Evolutionary conservation across 192 early-diverging fungal species (phyloP).

Genomic region (Irineochytrium annulatum): DNA sequence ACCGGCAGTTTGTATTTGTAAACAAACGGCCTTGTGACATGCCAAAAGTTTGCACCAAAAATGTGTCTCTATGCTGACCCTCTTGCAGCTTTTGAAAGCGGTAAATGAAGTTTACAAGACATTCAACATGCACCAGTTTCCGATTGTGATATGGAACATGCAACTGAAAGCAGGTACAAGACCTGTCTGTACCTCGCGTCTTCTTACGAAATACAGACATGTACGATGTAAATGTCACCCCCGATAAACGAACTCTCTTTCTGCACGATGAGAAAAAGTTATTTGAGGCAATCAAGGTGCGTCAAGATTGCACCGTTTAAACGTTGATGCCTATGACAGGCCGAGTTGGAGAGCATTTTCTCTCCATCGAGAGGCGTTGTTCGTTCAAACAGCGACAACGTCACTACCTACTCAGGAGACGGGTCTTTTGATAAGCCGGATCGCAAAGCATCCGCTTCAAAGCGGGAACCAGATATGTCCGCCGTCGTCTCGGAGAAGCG

Average conservation of each 20-base stretch:
- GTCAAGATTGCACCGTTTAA: neutral
- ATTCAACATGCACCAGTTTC: constrained; percentile 70
- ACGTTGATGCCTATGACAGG: too few species aligned
- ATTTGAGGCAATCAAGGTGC: constrained; percentile 46
- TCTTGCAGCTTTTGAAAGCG: constrained; percentile 53
- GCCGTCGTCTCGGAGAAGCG: too few species aligned
- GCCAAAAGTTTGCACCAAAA: constrained; percentile 52
- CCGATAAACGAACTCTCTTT: constrained; percentile 89
- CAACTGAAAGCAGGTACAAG: constrained; percentile 50
- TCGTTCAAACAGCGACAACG: too few species aligned
- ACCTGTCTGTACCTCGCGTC: constrained; percentile 10
- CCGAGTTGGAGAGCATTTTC: too few species aligned
- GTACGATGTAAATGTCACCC: constrained; percentile 91
- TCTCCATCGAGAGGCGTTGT: too few species aligned
- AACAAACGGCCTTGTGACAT: constrained; percentile 86
- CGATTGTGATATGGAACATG: constrained; percentile 71
- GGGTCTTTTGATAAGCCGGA: too few species aligned
- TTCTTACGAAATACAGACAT: constrained; percentile 29
- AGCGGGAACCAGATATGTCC: too few species aligned
- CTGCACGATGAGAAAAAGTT: constrained; percentile 71
- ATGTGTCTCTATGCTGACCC: neutral
- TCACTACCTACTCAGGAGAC: too few species aligned
- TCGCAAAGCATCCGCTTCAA: too few species aligned
- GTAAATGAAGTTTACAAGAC: constrained; percentile 79
- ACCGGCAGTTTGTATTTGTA: constrained; percentile 85